Conservation (phyloP, 495 filamentous ascomycete genomes). For the Coniosporium apollinis region DNA sequence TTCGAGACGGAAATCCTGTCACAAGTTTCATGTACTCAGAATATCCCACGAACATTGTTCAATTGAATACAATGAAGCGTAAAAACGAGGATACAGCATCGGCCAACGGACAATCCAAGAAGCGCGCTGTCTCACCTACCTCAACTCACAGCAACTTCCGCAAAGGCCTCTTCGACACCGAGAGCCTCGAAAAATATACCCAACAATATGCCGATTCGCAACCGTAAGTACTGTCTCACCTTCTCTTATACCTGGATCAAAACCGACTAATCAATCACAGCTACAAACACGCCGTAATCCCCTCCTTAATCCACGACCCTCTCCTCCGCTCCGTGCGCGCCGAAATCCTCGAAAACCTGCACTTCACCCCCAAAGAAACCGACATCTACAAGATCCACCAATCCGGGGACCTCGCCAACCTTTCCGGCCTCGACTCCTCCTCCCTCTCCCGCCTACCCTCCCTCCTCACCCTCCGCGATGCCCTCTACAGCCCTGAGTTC, state of each 20-base stretch:
- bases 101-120: slow-evolving; percentile 33
- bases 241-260: slow-evolving; percentile 1
- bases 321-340: slow-evolving; percentile 74
- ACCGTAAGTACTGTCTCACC: slow-evolving; percentile 34
- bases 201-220: slow-evolving; percentile 50
- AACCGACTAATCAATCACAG: slow-evolving; percentile 15
- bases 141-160: slow-evolving; percentile 41
- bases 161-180: slow-evolving; percentile 54
- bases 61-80: slow-evolving; percentile 33
- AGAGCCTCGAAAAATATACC: slow-evolving; percentile 49
- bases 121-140: slow-evolving; percentile 33
- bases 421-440: slow-evolving; percentile 76
- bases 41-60: too few relatives aligned
- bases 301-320: slow-evolving; percentile 52
- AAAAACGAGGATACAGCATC: slow-evolving; percentile 27
- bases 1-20: too few relatives aligned
- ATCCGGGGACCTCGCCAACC: slow-evolving; percentile 91
- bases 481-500: slow-evolving; percentile 80
- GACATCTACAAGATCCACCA: slow-evolving; percentile 99
- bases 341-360: slow-evolving; percentile 76
- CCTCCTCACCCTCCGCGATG: slow-evolving; percentile 72
- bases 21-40: too few relatives aligned
- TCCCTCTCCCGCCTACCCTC: slow-evolving; percentile 71
- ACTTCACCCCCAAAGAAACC: slow-evolving; percentile 96
- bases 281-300: slow-evolving; percentile 87